Base-by-base conservation (phyloP, 2,329 filamentous ascomycete genomes). In the Beauveria sp. region DNA sequence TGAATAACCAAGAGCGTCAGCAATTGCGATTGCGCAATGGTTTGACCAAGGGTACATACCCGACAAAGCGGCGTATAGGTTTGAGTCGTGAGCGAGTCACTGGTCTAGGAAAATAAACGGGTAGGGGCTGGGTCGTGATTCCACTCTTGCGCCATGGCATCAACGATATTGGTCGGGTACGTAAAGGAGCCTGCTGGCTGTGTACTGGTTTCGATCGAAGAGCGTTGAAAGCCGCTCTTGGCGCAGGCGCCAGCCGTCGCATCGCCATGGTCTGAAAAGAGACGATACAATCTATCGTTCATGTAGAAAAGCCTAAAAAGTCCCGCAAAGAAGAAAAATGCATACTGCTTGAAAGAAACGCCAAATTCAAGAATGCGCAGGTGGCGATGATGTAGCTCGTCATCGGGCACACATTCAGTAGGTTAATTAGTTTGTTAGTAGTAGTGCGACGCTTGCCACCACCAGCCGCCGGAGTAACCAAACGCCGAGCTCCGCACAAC, bases 21-120 rank as follows among this genome's bases (percentile, higher is more conserved):
- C 24, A 46, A 20, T 20, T 5, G 26, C 37, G 48, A 62, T 9
- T 57, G 62, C 34, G 24, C 8, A 20, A 26, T 3, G 20, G 22
- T 3, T 22, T 20, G 18, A 16, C 14, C 10, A 2, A 18, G 24
- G 22, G 41, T 34, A 61, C 67, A 53, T 69, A 74, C 72, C 70
- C 68, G 18, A 73, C 60, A 43, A 69, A 66, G 30, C 67, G 63
- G 10, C 66, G 65, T 53, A 72, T 64, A 44, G 63, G 64, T 16
- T 63, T 62, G 14, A 64, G 61, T 34, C 54, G 44, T 40, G 62
- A 26, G 24, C 59, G 57, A 37, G 53, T 22, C 46, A 61, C 20
- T 14, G 55, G 62, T 28, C 61, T 67, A 5, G 71, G 63, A 28
- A 76, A 76, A 54, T 74, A 75, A 2, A 74, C 68, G 0, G 73